These are phyloP conservation scores for Nakazawaea ishiwadae DNA, from an alignment of 805 yeast species.

Conservation along the genomic window DNA sequence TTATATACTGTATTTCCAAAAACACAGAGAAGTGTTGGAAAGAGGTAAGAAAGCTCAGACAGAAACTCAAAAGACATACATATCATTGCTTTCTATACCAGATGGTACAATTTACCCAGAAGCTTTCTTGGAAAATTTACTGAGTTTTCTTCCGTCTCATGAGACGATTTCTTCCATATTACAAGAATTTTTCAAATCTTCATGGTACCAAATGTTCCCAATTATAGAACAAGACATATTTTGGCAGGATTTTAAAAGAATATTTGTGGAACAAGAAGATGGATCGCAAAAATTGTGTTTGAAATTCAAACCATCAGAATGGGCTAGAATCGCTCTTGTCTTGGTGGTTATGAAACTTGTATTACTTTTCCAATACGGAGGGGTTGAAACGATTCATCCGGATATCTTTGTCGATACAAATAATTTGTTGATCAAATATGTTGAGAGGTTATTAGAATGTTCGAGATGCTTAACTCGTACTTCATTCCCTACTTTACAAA, in stretches of 20 bases:
- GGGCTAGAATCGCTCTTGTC: background rate
- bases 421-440: background rate
- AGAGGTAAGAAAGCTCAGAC: background rate
- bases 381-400: background rate
- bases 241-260: background rate
- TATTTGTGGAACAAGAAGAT: background rate
- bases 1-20: background rate
- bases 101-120: background rate
- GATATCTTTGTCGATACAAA: background rate
- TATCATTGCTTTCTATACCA: background rate
- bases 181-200: background rate
- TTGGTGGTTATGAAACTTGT: background rate
- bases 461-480: background rate
- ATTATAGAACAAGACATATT: constrained; percentile 32
- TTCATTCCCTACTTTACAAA: constrained; percentile 2
- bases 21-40: background rate
- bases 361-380: background rate
- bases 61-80: background rate
- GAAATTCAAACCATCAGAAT: background rate
- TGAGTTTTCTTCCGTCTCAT: background rate
- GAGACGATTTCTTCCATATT: background rate
- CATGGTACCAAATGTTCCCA: constrained; percentile 30
- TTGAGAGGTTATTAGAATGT: background rate
- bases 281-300: background rate
- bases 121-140: background rate